Evolutionary conservation across 352 stramenopile genomes (phyloP).

Genomic region (Achlya hypogyna): DNA sequence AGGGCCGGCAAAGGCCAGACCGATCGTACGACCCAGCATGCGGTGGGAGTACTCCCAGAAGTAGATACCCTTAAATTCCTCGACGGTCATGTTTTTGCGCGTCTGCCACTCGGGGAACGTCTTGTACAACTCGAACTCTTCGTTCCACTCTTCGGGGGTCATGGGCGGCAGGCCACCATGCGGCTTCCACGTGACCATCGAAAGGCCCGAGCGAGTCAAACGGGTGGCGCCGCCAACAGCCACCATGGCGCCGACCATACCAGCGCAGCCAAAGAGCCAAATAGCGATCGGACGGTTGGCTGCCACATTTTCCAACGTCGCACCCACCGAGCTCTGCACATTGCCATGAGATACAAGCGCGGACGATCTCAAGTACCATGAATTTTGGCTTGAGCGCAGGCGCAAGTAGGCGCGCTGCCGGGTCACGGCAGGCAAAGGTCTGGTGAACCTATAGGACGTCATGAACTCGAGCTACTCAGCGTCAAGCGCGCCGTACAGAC

Average conservation of each 20-base stretch:
- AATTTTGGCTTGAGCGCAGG: constrained; percentile 12
- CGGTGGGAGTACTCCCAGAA: constrained; percentile 94
- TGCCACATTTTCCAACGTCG: constrained; percentile 71
- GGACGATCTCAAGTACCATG: not conserved
- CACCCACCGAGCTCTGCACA: constrained; percentile 13
- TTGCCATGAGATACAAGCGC: not conserved
- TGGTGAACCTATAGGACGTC: constrained; percentile 14
- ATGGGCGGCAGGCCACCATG: constrained; percentile 89
- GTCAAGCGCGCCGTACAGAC: not conserved
- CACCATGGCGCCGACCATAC: constrained; percentile 95
- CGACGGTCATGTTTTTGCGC: constrained; percentile 89
- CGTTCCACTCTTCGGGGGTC: constrained; percentile 88
- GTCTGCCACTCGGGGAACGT: constrained; percentile 97
- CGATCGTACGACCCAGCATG: constrained; percentile 95
- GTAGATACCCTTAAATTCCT: constrained; percentile 99
- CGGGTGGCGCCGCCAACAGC: constrained; percentile 95
- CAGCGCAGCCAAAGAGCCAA: constrained; percentile 94
- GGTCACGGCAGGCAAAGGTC: constrained; percentile 8
- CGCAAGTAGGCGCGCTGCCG: not conserved
- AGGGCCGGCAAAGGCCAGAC: constrained; percentile 88
- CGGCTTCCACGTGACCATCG: constrained; percentile 96
- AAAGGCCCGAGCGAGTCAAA: constrained; percentile 95
- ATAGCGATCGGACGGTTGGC: constrained; percentile 83
- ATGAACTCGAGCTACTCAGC: not conserved
- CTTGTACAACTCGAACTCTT: constrained; percentile 98